Evolutionary conservation across 371 early-diverging fungal species (phyloP).

Genomic region (Syncephalis plumigaleata): DNA sequence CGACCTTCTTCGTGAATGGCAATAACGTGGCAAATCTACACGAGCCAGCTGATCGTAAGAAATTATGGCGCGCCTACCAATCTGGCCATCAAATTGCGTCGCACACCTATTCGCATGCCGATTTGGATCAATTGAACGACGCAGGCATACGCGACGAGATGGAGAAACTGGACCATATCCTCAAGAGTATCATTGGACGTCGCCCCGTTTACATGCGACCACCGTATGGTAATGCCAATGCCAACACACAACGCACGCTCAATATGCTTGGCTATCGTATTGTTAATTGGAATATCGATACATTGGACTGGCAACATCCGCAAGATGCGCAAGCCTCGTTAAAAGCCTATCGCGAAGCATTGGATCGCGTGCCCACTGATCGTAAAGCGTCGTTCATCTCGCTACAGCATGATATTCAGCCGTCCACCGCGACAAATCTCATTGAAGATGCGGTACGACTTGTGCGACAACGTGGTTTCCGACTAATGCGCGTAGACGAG

Average conservation of each 20-base stretch:
- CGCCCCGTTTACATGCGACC: slow-evolving; percentile 26
- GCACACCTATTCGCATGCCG: slow-evolving; percentile 29
- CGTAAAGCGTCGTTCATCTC: not conserved
- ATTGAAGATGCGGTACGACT: not conserved
- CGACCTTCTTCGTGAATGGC: slow-evolving; percentile 53
- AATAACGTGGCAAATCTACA: not conserved
- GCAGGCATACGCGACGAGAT: slow-evolving; percentile 13
- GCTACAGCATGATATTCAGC: not conserved
- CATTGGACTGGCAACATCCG: slow-evolving; percentile 8
- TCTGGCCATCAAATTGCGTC: slow-evolving; percentile 27
- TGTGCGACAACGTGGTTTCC: not conserved
- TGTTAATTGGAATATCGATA: slow-evolving; percentile 9
- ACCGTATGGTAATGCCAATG: slow-evolving; percentile 5
- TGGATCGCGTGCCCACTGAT: no score
- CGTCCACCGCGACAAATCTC: not conserved
- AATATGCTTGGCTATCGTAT: slow-evolving; percentile 2
- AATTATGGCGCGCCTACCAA: not conserved
- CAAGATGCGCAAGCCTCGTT: not conserved
- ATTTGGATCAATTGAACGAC: slow-evolving; percentile 16
- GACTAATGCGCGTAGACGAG: slow-evolving; percentile 1
- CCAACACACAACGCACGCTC: not conserved
- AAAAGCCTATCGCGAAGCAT: no score
- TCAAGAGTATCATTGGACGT: slow-evolving; percentile 16
- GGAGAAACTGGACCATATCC: slow-evolving; percentile 11
- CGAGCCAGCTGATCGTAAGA: not conserved